These are phyloP conservation scores for Eryngium alpinum DNA, from an alignment of 140 eudicot genomes.

Conservation along the genomic window DNA sequence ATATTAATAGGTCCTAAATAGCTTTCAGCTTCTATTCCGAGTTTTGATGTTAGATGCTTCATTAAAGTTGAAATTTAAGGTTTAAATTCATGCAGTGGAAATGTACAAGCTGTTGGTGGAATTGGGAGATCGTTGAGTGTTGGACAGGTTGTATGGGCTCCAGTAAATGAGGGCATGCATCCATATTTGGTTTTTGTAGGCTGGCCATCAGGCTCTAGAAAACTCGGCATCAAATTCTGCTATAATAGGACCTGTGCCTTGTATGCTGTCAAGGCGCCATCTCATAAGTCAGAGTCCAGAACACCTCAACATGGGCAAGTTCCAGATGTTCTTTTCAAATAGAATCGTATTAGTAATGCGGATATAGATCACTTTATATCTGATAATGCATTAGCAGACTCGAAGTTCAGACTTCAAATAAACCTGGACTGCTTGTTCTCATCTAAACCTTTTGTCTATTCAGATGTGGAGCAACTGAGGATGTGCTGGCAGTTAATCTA, in stretches of 20 bases:
- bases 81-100: slow-evolving; percentile 62
- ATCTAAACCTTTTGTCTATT: not conserved
- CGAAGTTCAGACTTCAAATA: not conserved
- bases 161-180: slow-evolving; percentile 41
- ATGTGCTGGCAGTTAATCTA: slow-evolving; percentile 32
- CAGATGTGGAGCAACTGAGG: slow-evolving; percentile 37
- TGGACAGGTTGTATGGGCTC: slow-evolving; percentile 97
- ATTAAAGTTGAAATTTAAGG: slow-evolving; percentile 3
- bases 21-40: slow-evolving; percentile 1
- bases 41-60: not conserved
- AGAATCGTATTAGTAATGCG: not conserved
- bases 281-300: slow-evolving; percentile 30
- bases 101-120: slow-evolving; percentile 61
- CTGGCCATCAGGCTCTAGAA: slow-evolving; percentile 77
- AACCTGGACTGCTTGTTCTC: not conserved
- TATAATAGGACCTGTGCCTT: slow-evolving; percentile 83
- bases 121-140: slow-evolving; percentile 67
- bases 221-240: slow-evolving; percentile 86
- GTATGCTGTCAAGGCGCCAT: slow-evolving; percentile 71
- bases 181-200: slow-evolving; percentile 83
- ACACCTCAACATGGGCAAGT: slow-evolving; percentile 25
- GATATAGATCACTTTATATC: not conserved
- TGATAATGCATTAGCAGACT: not conserved
- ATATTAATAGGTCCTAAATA: slow-evolving; percentile 47
- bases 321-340: not conserved